Percentiles rank a stretch among this genome's conserved stretches.
phyloP scores from a whole-genome alignment of 768 basidiomycete genomes.

The Tricholoma furcatifolium region DNA sequence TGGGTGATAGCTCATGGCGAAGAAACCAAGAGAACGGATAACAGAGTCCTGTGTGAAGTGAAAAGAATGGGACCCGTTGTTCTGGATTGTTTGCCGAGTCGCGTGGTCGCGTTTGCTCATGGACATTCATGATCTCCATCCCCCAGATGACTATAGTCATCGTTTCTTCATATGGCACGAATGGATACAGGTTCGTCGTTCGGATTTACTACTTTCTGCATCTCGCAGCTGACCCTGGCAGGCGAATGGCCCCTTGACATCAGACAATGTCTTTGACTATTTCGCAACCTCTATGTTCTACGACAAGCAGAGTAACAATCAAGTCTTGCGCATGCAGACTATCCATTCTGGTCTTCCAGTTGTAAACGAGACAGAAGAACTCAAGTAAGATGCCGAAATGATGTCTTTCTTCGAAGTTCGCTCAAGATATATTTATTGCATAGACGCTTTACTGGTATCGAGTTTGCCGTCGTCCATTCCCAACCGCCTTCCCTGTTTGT shows the following conservation, averaged over 20 bases:
- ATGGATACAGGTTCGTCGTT: slow-evolving; percentile 67
- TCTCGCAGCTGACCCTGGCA: slow-evolving; percentile 24
- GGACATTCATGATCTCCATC: slow-evolving; percentile 67
- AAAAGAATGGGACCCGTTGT: neutral
- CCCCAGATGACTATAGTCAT: slow-evolving; percentile 78
- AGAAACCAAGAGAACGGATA: slow-evolving; percentile 29
- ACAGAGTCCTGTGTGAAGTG: slow-evolving; percentile 31
- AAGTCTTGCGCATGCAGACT: slow-evolving; percentile 91
- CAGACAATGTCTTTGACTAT: slow-evolving; percentile 85
- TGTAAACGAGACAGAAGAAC: slow-evolving; percentile 80
- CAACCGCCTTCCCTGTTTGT: slow-evolving; percentile 81
- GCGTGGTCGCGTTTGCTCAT: slow-evolving; percentile 22
- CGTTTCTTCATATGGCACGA: slow-evolving; percentile 91
- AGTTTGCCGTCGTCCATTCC: slow-evolving; percentile 83
- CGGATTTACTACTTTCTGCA: neutral
- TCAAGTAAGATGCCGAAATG: slow-evolving; percentile 52
- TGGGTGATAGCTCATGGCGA: slow-evolving; percentile 29
- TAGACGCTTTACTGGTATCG: slow-evolving; percentile 80
- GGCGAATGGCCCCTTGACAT: slow-evolving; percentile 76
- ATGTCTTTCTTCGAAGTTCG: slow-evolving; percentile 2
- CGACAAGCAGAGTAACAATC: slow-evolving; percentile 92
- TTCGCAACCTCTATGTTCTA: slow-evolving; percentile 92
- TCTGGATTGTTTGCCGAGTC: slow-evolving; percentile 1
- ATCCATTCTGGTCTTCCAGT: slow-evolving; percentile 79
- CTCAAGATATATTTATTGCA: neutral